Base-by-base conservation (phyloP, 805 yeast species). In the Starmerella gropengiesseri region DNA sequence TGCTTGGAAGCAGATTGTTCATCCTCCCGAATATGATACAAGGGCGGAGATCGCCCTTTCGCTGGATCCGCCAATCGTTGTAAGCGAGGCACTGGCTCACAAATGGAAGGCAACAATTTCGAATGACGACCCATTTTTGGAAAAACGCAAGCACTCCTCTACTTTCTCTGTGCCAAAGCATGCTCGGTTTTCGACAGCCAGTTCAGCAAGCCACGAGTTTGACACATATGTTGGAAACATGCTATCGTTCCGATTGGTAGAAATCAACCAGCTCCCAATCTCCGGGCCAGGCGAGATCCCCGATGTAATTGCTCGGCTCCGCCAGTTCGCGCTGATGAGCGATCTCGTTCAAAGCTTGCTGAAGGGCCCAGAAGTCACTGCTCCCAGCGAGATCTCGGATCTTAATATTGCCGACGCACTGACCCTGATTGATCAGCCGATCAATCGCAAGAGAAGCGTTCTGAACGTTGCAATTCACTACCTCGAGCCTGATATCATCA, bases 41-140 rank as follows among this genome's bases (percentile, higher is more conserved):
- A 40, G 55, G 1, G 60, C 65, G 1, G 60, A 60, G 40, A 53
- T 60, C 18, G 60, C 56, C 1, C 45, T 63, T 9, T 36, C 48
- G 14, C 56, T 64, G 6, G 59, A 53, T 27, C 67, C 68, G 7
- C 65, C 67, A 0, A 58, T 64, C 2, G 17, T 47, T 4, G 31
- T 60, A 12, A 52, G 59, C 28, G 44, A 35, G 3, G 31, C 37
- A 4, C 30, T 44, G n/a, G 56, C 55, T 3, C 18, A 12, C 9
- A 42, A 41, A 8, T 37, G 46, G 45, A 18, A 38, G 5, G 56
- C 55, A 3, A 21, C 31, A 4, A 22, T 40, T n/a, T 28, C 33
- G 17, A 19, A 45, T 7, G 36, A 21, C 12, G 23, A 25, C 29
- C 46, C 49, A 6, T 21, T 26, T 17, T 33, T 51, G 21, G 49